A percentile compares a stretch with the other conserved stretches of the same genome.
Evolutionary conservation across 306 rosid species (phyloP).

Genomic region (Canavalia gladiata): DNA sequence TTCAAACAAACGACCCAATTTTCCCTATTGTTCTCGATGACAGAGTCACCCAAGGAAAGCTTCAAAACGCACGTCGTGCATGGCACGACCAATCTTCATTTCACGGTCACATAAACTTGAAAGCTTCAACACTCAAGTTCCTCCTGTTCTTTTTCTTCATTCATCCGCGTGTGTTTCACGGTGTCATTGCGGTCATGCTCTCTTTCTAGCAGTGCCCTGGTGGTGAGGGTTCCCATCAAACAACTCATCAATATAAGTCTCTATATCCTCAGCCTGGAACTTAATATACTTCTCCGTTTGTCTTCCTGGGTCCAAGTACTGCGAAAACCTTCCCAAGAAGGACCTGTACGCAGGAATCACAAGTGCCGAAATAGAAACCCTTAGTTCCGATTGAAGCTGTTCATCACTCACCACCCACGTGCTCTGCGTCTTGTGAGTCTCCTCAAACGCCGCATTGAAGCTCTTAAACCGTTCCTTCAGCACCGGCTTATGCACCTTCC

Average conservation of each 20-base stretch:
- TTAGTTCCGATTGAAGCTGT: slow-evolving; percentile 88
- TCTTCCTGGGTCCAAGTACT: slow-evolving; percentile 69
- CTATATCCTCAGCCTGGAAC: slow-evolving; percentile 84
- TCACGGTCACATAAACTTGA: too few relatives aligned
- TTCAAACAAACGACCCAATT: neutral
- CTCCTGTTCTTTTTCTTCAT: neutral
- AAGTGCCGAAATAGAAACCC: slow-evolving; percentile 79
- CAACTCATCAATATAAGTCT: slow-evolving; percentile 69
- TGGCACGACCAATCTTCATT: too few relatives aligned
- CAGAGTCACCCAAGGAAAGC: neutral
- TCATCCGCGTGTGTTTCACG: neutral
- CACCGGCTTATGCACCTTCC: slow-evolving; percentile 72
- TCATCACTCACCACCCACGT: slow-evolving; percentile 89
- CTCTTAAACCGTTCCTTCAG: slow-evolving; percentile 85
- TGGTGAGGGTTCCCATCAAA: slow-evolving; percentile 71
- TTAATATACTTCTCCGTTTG: slow-evolving; percentile 83
- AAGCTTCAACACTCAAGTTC: neutral
- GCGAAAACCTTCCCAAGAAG: slow-evolving; percentile 80
- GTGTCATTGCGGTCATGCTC: neutral
- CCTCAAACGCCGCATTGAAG: slow-evolving; percentile 78
- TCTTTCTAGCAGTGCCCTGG: slow-evolving; percentile 51
- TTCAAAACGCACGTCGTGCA: neutral
- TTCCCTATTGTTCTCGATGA: too few relatives aligned
- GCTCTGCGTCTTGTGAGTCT: slow-evolving; percentile 84
- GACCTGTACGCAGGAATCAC: slow-evolving; percentile 87